Conservation (phyloP, 1,284 basidiomycete species). For the Apiotrichum sp. region DNA sequence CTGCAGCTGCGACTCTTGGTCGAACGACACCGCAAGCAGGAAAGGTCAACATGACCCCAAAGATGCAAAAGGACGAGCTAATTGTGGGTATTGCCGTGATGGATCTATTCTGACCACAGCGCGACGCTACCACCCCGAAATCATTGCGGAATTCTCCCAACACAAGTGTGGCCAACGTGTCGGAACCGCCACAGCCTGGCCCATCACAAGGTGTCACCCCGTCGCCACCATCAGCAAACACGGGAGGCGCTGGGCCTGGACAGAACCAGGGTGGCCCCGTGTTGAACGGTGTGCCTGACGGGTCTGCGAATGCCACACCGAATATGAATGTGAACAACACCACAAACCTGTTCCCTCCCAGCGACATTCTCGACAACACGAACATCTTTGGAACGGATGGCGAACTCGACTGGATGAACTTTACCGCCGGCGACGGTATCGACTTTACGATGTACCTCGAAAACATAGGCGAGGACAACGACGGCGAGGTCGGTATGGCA, state of each 20-base stretch:
- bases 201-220: constrained; percentile 25
- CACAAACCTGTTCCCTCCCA: constrained; percentile 1
- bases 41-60: constrained; percentile 14
- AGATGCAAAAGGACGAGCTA: constrained; percentile 26
- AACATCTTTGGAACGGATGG: constrained; percentile 9
- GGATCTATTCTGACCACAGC: constrained; percentile 12
- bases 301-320: background rate
- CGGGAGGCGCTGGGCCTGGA: background rate
- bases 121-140: constrained; percentile 36
- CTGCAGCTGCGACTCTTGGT: constrained; percentile 19
- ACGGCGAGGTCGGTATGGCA: constrained; percentile 23
- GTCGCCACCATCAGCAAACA: constrained; percentile 22
- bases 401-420: constrained; percentile 16
- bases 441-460: constrained; percentile 38
- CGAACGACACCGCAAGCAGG: constrained; percentile 27
- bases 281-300: background rate
- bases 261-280: background rate
- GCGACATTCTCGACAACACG: constrained; percentile 7
- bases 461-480: constrained; percentile 33
- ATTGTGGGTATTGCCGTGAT: constrained; percentile 17
- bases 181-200: constrained; percentile 11
- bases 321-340: background rate
- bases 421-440: constrained; percentile 15
- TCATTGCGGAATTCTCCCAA: constrained; percentile 39
- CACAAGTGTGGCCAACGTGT: constrained; percentile 14